Evolutionary conservation across 73 alveolate species (phyloP).

Genomic region (Paraurostyla sp.): DNA sequence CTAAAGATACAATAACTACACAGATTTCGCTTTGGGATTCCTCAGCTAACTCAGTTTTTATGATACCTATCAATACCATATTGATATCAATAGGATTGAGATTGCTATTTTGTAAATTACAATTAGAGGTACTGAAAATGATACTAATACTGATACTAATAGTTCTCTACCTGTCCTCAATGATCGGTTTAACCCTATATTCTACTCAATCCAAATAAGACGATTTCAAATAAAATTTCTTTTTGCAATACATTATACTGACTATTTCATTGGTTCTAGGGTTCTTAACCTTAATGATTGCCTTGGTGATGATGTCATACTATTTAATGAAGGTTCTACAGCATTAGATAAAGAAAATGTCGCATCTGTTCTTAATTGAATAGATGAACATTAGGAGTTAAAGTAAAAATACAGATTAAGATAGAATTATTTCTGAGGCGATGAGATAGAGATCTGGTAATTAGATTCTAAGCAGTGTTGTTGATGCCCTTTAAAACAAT

Average conservation of each 20-base stretch:
- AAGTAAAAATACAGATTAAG: background rate
- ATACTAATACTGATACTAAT: background rate
- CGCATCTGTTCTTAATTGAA: constrained; percentile 10
- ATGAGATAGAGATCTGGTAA: too few relatives aligned
- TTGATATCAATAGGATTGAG: constrained; percentile 4
- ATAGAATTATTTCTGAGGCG: too few relatives aligned
- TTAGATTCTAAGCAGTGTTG: too few relatives aligned
- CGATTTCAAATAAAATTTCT: constrained; percentile 4
- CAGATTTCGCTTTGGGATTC: constrained; percentile 10
- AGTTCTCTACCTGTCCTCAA: background rate
- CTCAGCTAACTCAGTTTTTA: background rate
- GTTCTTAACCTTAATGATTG: constrained; percentile 4
- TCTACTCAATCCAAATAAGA: background rate
- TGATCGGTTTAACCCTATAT: constrained; percentile 29
- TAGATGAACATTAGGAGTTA: background rate
- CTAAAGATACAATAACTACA: too few relatives aligned
- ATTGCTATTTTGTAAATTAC: background rate
- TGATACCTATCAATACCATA: background rate
- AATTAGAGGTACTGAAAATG: background rate
- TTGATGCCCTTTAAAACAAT: too few relatives aligned
- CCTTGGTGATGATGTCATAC: constrained; percentile 20
- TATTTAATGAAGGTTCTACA: constrained; percentile 28
- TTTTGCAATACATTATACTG: constrained; percentile 10
- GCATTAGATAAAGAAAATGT: background rate
- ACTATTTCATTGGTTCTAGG: constrained; percentile 36